These are phyloP conservation scores for Cyberlindnera americana DNA, from an alignment of 805 yeast genomes.

Conservation along the genomic window DNA sequence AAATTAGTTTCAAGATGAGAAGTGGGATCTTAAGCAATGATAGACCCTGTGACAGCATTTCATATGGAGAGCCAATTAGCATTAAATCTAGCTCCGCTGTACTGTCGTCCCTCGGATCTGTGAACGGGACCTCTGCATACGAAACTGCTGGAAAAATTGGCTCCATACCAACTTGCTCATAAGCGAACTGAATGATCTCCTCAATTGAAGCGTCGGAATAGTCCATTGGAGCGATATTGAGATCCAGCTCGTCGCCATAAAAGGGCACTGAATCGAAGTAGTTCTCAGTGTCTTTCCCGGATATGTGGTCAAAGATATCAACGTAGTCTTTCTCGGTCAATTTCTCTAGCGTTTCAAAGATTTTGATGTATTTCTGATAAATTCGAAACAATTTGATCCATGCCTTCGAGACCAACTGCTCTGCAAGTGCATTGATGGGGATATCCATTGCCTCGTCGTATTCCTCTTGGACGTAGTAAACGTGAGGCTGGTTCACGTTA, in stretches of 20 bases:
- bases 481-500: constrained; percentile 10
- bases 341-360: constrained; percentile 17
- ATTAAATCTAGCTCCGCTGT: no score
- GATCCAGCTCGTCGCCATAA: constrained; percentile 4
- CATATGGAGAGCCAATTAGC: no score
- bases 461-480: constrained; percentile 5
- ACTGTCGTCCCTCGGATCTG: background rate
- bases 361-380: constrained; percentile 7
- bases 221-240: constrained; percentile 1
- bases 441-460: constrained; percentile 10
- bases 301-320: constrained; percentile 18
- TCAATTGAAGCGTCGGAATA: no score
- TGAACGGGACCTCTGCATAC: constrained; percentile 13
- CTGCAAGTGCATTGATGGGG: constrained; percentile 12
- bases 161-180: background rate
- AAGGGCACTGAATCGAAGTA: constrained; percentile 1
- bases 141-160: background rate
- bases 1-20: constrained; percentile 16
- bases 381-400: constrained; percentile 10
- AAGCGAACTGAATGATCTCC: background rate
- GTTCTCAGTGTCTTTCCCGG: constrained; percentile 6
- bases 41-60: constrained; percentile 10
- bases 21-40: constrained; percentile 16
- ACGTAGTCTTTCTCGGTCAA: constrained; percentile 19
- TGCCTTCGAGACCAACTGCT: constrained; percentile 10